Conservation (phyloP, 768 basidiomycete species). For the Cyathus striatus region DNA sequence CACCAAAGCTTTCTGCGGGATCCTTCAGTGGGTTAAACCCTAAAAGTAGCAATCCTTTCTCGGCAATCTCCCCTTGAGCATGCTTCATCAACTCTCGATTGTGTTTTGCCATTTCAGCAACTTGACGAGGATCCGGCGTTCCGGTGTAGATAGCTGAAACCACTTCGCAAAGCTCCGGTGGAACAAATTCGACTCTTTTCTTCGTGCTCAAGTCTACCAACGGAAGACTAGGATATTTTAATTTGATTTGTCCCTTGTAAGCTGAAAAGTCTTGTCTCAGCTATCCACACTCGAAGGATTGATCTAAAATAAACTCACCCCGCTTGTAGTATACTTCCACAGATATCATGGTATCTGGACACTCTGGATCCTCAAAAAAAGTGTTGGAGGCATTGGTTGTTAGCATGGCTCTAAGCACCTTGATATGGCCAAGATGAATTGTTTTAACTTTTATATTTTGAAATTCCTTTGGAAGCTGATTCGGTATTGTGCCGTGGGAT, state of each 20-base stretch:
- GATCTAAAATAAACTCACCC: constrained; percentile 15
- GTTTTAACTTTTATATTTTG: constrained; percentile 56
- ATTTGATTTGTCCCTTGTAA: constrained; percentile 56
- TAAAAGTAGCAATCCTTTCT: constrained; percentile 49
- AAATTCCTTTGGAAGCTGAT: constrained; percentile 39
- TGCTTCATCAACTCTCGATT: constrained; percentile 59
- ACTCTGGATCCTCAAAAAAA: constrained; percentile 18
- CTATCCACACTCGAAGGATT: not conserved
- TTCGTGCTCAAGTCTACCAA: constrained; percentile 41
- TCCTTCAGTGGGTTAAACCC: constrained; percentile 36
- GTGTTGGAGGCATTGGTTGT: constrained; percentile 15
- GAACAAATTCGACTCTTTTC: constrained; percentile 36
- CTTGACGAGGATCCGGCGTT: constrained; percentile 56
- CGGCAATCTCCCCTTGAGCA: constrained; percentile 55
- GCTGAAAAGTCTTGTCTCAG: not conserved
- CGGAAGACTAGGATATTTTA: constrained; percentile 39
- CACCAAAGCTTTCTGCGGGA: constrained; percentile 47
- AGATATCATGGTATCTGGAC: constrained; percentile 44
- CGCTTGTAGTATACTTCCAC: constrained; percentile 61
- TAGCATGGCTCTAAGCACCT: constrained; percentile 24
- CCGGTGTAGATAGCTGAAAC: constrained; percentile 53
- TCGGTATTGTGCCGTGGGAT: constrained; percentile 40
- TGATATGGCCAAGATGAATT: constrained; percentile 51
- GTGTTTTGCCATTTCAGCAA: constrained; percentile 61
- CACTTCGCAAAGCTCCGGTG: constrained; percentile 71